phyloP scores from a whole-genome alignment of 768 basidiomycete species.

The Lactarius trivialis region DNA sequence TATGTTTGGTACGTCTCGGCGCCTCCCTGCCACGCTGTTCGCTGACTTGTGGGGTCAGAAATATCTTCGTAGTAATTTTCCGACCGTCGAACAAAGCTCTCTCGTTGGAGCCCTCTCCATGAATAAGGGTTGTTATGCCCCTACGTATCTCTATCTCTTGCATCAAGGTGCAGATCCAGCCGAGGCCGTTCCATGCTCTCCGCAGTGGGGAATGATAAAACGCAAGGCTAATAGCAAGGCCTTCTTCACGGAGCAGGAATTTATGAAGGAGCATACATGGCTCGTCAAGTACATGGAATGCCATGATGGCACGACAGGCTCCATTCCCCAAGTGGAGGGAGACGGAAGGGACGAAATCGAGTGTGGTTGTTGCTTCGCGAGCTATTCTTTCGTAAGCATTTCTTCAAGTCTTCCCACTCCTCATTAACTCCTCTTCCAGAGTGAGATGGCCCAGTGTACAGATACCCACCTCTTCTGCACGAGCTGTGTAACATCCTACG shows the following conservation, averaged over 20 bases:
- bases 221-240: slow-evolving; percentile 23
- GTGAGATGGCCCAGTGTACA: slow-evolving; percentile 82
- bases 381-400: slow-evolving; percentile 60
- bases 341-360: slow-evolving; percentile 59
- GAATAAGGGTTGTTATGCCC: slow-evolving; percentile 52
- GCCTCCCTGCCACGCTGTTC: slow-evolving; percentile 5
- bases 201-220: slow-evolving; percentile 31
- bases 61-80: slow-evolving; percentile 52
- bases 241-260: slow-evolving; percentile 30
- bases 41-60: slow-evolving; percentile 31
- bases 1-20: slow-evolving; percentile 43
- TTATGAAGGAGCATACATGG: slow-evolving; percentile 31
- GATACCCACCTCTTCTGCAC: slow-evolving; percentile 86
- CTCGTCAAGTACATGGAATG: slow-evolving; percentile 32
- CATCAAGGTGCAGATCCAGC: slow-evolving; percentile 35
- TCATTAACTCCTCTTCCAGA: slow-evolving; percentile 36
- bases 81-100: slow-evolving; percentile 48
- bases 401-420: background rate
- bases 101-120: slow-evolving; percentile 39
- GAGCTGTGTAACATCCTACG: slow-evolving; percentile 62
- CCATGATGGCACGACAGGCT: slow-evolving; percentile 6
- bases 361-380: slow-evolving; percentile 82
- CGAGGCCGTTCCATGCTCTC: slow-evolving; percentile 29
- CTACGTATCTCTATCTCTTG: slow-evolving; percentile 49
- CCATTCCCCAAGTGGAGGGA: slow-evolving; percentile 31